Percentiles rank a stretch among this genome's conserved stretches.
Evolutionary conservation across 1,284 basidiomycete species (phyloP).

Genomic region (Malassezia cuniculi): DNA sequence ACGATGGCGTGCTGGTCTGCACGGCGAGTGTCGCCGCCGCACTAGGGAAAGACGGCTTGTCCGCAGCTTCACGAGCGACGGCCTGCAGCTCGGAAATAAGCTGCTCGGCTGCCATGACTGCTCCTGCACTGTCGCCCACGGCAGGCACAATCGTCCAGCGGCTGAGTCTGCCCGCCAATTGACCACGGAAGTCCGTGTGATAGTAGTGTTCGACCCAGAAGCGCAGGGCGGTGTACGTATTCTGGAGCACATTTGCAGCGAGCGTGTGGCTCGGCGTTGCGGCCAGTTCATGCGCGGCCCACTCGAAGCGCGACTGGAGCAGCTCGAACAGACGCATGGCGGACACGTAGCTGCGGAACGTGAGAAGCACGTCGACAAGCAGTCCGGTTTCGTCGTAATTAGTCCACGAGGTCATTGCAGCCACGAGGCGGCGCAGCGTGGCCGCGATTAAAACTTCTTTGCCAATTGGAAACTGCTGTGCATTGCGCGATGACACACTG

Average conservation of each 20-base stretch:
- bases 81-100: too few relatives aligned
- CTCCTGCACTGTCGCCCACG: too few relatives aligned
- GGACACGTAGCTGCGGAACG: conserved; percentile 9
- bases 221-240: conserved; percentile 7
- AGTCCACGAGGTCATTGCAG: conserved; percentile 11
- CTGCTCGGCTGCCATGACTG: too few relatives aligned
- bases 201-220: conserved; percentile 12
- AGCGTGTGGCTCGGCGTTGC: not conserved
- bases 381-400: conserved; percentile 2
- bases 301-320: conserved; percentile 9
- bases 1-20: too few relatives aligned
- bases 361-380: conserved; percentile 9
- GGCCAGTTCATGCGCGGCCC: conserved; percentile 7
- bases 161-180: too few relatives aligned
- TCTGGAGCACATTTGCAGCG: conserved; percentile 3
- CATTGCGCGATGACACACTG: too few relatives aligned
- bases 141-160: too few relatives aligned
- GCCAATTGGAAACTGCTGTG: not conserved
- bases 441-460: conserved; percentile 9
- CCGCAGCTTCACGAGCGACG: too few relatives aligned
- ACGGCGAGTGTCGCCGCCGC: too few relatives aligned
- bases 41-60: too few relatives aligned
- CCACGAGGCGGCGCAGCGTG: conserved; percentile 11
- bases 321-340: conserved; percentile 9
- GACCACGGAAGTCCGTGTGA: conserved; percentile 5